Conservation (phyloP, 768 basidiomycete genomes). For the Amyloporia xantha region DNA sequence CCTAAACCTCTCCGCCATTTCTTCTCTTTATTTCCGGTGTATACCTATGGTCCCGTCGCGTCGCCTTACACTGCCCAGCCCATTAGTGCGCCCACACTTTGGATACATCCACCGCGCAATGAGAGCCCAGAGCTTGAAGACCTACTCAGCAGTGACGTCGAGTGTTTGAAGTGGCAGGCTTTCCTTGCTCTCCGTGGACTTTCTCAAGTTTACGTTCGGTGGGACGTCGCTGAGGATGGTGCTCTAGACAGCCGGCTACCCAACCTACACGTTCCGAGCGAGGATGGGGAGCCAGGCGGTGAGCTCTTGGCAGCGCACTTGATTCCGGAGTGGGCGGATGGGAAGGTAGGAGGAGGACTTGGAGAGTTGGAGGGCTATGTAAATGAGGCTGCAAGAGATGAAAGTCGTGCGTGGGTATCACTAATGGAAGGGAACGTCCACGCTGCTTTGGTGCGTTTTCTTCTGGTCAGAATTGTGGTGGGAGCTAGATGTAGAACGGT, state of each 20-base stretch:
- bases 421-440: conserved; percentile 74
- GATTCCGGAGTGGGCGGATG: conserved; percentile 74
- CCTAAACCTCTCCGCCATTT: conserved; percentile 40
- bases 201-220: conserved; percentile 45
- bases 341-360: conserved; percentile 31
- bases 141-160: conserved; percentile 66
- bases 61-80: conserved; percentile 28
- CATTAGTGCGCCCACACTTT: conserved; percentile 44
- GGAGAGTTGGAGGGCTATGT: conserved; percentile 61
- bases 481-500: neutral
- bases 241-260: conserved; percentile 65
- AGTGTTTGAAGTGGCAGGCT: conserved; percentile 89
- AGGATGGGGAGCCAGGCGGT: conserved; percentile 25
- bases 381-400: conserved; percentile 52
- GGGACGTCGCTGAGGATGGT: conserved; percentile 65
- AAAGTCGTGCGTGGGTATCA: conserved; percentile 78
- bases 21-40: conserved; percentile 55
- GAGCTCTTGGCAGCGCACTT: conserved; percentile 55
- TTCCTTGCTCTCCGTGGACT: conserved; percentile 67
- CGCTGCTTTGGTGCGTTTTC: conserved; percentile 52
- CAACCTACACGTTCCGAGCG: conserved; percentile 53
- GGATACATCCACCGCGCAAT: conserved; percentile 50
- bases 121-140: conserved; percentile 17
- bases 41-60: conserved; percentile 35
- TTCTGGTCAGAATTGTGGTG: neutral